A percentile compares a stretch with the other conserved stretches of the same genome.
Evolutionary conservation across 1,139 yeast genomes (phyloP).

Genomic region (Hanseniaspora gamundiae): DNA sequence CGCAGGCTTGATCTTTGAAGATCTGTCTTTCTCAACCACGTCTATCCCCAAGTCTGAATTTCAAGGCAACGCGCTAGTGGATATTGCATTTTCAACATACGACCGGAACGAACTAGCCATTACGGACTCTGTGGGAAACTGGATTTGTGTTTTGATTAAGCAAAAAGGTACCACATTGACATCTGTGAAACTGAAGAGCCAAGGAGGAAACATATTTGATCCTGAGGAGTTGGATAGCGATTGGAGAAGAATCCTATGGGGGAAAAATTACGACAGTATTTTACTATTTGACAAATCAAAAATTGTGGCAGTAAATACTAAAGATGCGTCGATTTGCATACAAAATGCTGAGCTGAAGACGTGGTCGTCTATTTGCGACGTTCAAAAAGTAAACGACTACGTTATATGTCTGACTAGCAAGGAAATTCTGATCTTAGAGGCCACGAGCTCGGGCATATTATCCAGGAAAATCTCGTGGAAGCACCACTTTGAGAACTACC

Average conservation of each 20-base stretch:
- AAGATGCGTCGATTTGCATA: constrained; percentile 16
- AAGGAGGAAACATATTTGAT: constrained; percentile 27
- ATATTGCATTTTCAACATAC: constrained; percentile 34
- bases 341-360: constrained; percentile 38
- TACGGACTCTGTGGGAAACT: constrained; percentile 42
- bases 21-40: background rate
- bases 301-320: constrained; percentile 26
- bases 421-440: constrained; percentile 40
- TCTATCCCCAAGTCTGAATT: constrained; percentile 14
- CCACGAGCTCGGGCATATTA: constrained; percentile 20
- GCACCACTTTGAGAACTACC: constrained; percentile 36
- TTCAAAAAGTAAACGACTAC: constrained; percentile 23
- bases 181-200: constrained; percentile 6
- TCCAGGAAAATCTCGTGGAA: constrained; percentile 53
- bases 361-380: constrained; percentile 47
- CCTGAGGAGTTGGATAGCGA: constrained; percentile 38
- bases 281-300: constrained; percentile 36
- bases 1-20: background rate
- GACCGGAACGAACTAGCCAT: constrained; percentile 30
- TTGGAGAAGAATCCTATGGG: constrained; percentile 44
- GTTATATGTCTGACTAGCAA: constrained; percentile 45
- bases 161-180: constrained; percentile 10
- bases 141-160: constrained; percentile 31
- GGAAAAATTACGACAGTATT: constrained; percentile 24
- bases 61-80: constrained; percentile 32